Base-by-base conservation (phyloP, 306 rosid genomes). In the Sicyos baderoa region DNA sequence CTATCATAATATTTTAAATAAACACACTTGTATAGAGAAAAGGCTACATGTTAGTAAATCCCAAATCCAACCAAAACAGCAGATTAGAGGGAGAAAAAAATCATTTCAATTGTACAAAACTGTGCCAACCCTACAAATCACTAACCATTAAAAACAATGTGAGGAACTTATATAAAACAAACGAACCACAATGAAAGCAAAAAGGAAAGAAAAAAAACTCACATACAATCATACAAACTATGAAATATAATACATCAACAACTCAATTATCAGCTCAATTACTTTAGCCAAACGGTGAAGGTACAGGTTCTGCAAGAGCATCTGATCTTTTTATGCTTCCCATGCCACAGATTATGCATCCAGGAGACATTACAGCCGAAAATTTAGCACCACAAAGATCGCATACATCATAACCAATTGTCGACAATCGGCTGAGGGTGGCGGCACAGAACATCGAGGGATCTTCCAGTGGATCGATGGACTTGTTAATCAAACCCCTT, bases 331-430 rank as follows among this genome's bases (percentile, higher is more conserved):
- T 89, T 66, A 93, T 85, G 86, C 86, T 82, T 80, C 99, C 99
- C 97, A 93, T 90, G 59, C 99, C 99, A 56, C 99, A 93, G 54
- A 90, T 84, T 62, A 86, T 86, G 86, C 99, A 93, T 79, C 97
- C 99, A 10, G 96, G 94, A 18, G 95, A 49, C 12, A 81, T 51
- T 54, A 93, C 87, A 19, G 96, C 96, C 0, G 97, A 93, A 81
- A 93, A 93, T 78, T 90, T 93, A 61, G 99, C 89, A 40, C 99
- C 99, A 37, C 99, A 93, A 47, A 88, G 94, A 83, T 93, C 97
- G 60, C 97, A 93, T n/a, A 93, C 91, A 82, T 93, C 99, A 67
- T 93, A 90, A 51, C 99, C 99, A 48, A 93, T 93, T 23, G 99
- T 90, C 3, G 99, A 88, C 55, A 93, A 78, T 67, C 99, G 91